Conservation (phyloP, 768 basidiomycete genomes). For the Tricholoma sp. region DNA sequence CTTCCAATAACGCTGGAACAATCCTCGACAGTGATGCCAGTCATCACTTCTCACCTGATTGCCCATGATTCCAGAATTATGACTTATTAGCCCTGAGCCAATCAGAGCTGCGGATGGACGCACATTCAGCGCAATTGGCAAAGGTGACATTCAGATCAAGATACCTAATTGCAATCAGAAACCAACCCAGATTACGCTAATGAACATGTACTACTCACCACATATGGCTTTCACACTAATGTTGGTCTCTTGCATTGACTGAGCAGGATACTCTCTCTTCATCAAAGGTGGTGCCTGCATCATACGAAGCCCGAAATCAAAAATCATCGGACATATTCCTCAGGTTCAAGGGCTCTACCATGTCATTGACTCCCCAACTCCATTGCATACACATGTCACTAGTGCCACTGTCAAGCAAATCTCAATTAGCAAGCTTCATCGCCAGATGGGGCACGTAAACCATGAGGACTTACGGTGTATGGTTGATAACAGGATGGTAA, state of each 20-base stretch:
- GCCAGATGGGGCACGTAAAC: constrained; percentile 29
- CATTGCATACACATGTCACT: constrained; percentile 6
- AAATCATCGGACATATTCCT: constrained; percentile 18
- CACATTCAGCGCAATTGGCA: constrained; percentile 19
- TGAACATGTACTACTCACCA: constrained; percentile 21
- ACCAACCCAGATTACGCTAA: constrained; percentile 15
- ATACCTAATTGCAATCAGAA: constrained; percentile 20
- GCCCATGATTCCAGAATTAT: constrained; percentile 21
- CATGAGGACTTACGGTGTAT: constrained; percentile 19
- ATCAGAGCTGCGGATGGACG: constrained; percentile 24
- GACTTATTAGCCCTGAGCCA: constrained; percentile 9
- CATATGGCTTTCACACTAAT: constrained; percentile 24
- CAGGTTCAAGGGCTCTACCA: constrained; percentile 21
- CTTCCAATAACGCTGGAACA: neutral
- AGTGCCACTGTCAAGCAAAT: constrained; percentile 8
- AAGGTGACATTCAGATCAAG: constrained; percentile 21
- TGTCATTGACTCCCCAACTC: constrained; percentile 5
- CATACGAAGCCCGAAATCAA: neutral
- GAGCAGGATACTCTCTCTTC: constrained; percentile 6
- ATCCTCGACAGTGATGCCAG: neutral
- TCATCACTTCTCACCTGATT: neutral
- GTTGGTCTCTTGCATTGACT: constrained; percentile 16
- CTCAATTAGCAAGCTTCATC: constrained; percentile 26
- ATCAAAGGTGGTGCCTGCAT: neutral
- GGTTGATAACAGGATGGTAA: constrained; percentile 23